Conservation (phyloP, 805 yeast species). For the Isabelozyma gotoi region DNA sequence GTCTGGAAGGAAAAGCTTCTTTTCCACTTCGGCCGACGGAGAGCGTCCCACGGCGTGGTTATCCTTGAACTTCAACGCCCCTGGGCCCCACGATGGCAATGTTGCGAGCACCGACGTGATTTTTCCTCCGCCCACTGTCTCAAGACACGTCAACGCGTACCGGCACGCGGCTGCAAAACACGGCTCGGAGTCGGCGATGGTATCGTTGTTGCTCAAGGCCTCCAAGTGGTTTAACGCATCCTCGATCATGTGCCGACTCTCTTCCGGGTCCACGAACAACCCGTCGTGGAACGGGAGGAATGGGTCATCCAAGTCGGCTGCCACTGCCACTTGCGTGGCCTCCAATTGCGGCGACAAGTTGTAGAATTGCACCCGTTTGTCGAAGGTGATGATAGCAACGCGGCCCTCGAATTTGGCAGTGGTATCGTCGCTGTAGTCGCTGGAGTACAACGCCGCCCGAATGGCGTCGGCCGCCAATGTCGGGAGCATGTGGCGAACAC, state of each 20-base stretch:
- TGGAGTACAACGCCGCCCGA: slow-evolving; percentile 44
- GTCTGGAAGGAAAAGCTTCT: slow-evolving; percentile 56
- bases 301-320: slow-evolving; percentile 72
- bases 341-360: slow-evolving; percentile 59
- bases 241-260: slow-evolving; percentile 62
- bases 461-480: slow-evolving; percentile 69
- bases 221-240: slow-evolving; percentile 66
- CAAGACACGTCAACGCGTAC: slow-evolving; percentile 63
- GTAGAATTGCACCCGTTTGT: slow-evolving; percentile 69
- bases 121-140: slow-evolving; percentile 78
- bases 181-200: slow-evolving; percentile 53
- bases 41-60: slow-evolving; percentile 38
- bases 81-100: slow-evolving; percentile 82
- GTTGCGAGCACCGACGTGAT: slow-evolving; percentile 65
- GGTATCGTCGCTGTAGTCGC: slow-evolving; percentile 9
- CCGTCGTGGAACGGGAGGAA: slow-evolving; percentile 82
- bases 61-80: slow-evolving; percentile 53
- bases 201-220: slow-evolving; percentile 36
- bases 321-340: slow-evolving; percentile 56
- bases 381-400: slow-evolving; percentile 75
- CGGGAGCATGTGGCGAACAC: slow-evolving; percentile 60
- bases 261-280: slow-evolving; percentile 75
- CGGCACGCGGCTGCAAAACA: slow-evolving; percentile 79
- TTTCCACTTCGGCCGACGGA: slow-evolving; percentile 43
- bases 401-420: slow-evolving; percentile 37